phyloP scores from a whole-genome alignment of 2,329 filamentous ascomycete species.

The Fusarium newnesense region DNA sequence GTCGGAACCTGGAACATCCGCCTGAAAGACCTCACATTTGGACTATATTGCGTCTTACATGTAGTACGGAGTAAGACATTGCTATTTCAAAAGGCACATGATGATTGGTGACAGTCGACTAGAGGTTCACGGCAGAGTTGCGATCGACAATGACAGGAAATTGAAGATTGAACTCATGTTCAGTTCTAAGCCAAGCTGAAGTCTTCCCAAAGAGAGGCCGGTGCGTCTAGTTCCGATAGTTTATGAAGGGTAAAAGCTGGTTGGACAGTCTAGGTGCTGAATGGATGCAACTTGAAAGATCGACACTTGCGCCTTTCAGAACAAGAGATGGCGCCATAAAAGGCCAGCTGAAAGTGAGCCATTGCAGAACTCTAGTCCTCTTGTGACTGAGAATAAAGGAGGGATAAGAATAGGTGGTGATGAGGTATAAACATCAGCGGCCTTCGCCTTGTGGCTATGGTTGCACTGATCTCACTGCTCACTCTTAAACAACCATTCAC shows the following conservation, averaged over 20 bases:
- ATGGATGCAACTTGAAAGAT: constrained; percentile 26
- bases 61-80: constrained; percentile 5
- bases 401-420: background rate
- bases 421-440: constrained; percentile 20
- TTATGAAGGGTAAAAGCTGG: constrained; percentile 7
- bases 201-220: background rate
- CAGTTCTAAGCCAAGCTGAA: constrained; percentile 9
- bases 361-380: background rate
- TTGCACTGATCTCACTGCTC: constrained; percentile 16
- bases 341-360: constrained; percentile 8
- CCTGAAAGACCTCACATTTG: background rate
- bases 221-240: constrained; percentile 26
- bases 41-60: constrained; percentile 13
- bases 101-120: constrained; percentile 1
- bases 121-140: background rate
- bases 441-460: constrained; percentile 12
- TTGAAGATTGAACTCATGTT: background rate
- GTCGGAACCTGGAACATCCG: constrained; percentile 21
- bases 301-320: constrained; percentile 34
- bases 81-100: background rate
- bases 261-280: constrained; percentile 14
- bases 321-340: constrained; percentile 33
- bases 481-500: background rate
- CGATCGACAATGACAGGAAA: constrained; percentile 14
- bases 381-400: background rate